These are phyloP conservation scores for Lotus japonicus DNA, from an alignment of 306 rosid genomes.

Conservation along the genomic window DNA sequence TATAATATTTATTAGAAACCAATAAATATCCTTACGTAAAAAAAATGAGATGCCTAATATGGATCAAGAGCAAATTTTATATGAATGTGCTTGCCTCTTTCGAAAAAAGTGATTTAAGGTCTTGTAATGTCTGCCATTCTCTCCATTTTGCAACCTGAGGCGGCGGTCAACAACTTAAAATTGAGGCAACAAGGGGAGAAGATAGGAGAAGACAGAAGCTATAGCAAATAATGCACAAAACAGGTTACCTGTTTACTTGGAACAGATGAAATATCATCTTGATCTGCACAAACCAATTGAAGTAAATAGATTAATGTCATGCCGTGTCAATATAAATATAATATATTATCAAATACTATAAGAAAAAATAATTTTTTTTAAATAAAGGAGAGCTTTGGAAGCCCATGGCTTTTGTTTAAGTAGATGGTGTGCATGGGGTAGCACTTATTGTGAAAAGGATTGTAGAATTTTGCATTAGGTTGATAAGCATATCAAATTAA, in stretches of 20 bases:
- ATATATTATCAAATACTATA: no score
- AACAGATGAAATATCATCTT: constrained; percentile 33
- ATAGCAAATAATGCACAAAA: constrained; percentile 7
- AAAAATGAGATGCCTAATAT: constrained; percentile 14
- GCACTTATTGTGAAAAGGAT: no score
- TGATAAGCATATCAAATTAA: not conserved
- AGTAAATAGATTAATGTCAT: constrained; percentile 6
- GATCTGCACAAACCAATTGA: constrained; percentile 53
- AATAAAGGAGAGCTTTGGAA: no score
- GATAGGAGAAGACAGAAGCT: not conserved
- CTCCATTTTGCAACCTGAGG: constrained; percentile 61
- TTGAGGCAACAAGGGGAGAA: not conserved
- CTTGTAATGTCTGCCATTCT: constrained; percentile 57
- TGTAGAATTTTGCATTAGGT: no score
- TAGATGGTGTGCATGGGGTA: no score
- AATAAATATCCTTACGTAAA: constrained; percentile 7
- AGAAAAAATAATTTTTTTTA: no score
- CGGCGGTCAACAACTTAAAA: constrained; percentile 16
- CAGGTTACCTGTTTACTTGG: constrained; percentile 47
- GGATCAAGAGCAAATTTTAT: not conserved
- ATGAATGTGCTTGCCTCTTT: constrained; percentile 62
- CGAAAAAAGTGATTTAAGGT: constrained; percentile 63
- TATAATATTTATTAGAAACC: constrained; percentile 24
- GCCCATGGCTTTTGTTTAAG: no score
- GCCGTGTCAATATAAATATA: no score